phyloP scores from a whole-genome alignment of 495 filamentous ascomycete species.

The Daldinia childiae region DNA sequence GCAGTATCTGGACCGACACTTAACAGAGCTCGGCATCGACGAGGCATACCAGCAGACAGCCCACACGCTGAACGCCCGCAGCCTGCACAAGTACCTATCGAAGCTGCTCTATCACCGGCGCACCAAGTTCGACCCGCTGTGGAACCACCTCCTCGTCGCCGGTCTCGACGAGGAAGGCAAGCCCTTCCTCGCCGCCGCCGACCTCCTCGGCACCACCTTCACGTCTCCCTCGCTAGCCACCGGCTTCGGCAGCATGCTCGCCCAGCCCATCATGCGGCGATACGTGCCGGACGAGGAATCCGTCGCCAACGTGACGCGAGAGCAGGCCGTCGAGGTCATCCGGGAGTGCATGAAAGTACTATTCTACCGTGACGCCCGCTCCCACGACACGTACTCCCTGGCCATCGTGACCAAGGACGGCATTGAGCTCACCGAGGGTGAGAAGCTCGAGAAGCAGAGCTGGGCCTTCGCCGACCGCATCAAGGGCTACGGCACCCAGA shows the following conservation, averaged over 20 bases:
- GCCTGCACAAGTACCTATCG: conserved; percentile 93
- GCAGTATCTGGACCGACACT: conserved; percentile 94
- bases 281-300: conserved; percentile 82
- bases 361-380: conserved; percentile 95
- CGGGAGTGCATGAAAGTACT: conserved; percentile 97
- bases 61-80: conserved; percentile 81
- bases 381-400: conserved; percentile 89
- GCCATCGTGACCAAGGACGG: conserved; percentile 86
- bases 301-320: conserved; percentile 72
- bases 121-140: conserved; percentile 94
- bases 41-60: conserved; percentile 76
- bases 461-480: conserved; percentile 96
- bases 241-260: conserved; percentile 91
- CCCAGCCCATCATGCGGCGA: conserved; percentile 87
- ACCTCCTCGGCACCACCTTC: conserved; percentile 93
- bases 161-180: conserved; percentile 81
- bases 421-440: conserved; percentile 82
- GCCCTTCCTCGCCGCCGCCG: conserved; percentile 89
- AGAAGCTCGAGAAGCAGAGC: conserved; percentile 80
- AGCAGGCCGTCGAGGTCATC: conserved; percentile 80
- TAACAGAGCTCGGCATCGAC: conserved; percentile 83
- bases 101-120: conserved; percentile 96
- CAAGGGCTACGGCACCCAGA: conserved; percentile 64
- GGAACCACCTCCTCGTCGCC: conserved; percentile 92
- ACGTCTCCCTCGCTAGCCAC: conserved; percentile 87